These are phyloP conservation scores for Phytophthora sojae DNA, from an alignment of 352 stramenopile genomes.

Conservation along the genomic window DNA sequence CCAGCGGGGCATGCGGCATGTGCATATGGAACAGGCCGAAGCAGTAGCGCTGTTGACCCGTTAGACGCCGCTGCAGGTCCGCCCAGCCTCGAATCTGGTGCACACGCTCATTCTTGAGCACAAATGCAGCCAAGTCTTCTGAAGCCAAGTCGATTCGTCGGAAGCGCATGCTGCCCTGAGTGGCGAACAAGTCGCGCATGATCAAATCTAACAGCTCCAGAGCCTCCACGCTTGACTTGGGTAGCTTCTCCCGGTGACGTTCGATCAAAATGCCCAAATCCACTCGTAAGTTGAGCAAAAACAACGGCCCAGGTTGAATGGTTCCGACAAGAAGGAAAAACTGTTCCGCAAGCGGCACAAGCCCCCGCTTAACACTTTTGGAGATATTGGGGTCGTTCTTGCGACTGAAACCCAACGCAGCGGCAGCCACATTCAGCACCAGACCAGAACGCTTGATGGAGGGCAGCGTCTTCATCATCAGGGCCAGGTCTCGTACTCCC, in stretches of 20 bases:
- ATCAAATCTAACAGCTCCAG: constrained; percentile 85
- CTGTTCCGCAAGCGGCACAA: constrained; percentile 82
- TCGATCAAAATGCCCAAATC: constrained; percentile 67
- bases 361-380: constrained; percentile 86
- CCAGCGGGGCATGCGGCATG: constrained; percentile 72
- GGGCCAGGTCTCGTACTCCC: constrained; percentile 78
- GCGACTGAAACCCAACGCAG: constrained; percentile 77
- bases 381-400: constrained; percentile 87
- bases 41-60: constrained; percentile 72
- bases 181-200: constrained; percentile 87
- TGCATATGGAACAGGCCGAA: constrained; percentile 89
- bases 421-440: constrained; percentile 82
- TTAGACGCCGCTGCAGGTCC: constrained; percentile 71
- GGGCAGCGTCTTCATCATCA: constrained; percentile 85
- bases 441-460: constrained; percentile 81
- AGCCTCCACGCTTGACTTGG: constrained; percentile 58
- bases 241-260: constrained; percentile 56
- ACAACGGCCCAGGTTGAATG: constrained; percentile 74
- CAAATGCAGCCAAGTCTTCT: constrained; percentile 71
- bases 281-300: constrained; percentile 73
- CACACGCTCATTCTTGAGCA: constrained; percentile 84
- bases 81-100: constrained; percentile 73
- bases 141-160: constrained; percentile 77
- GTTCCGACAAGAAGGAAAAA: constrained; percentile 82
- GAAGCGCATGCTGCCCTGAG: constrained; percentile 84